phyloP scores from a whole-genome alignment of 441 rosid genomes.

The Geranium incanum region DNA sequence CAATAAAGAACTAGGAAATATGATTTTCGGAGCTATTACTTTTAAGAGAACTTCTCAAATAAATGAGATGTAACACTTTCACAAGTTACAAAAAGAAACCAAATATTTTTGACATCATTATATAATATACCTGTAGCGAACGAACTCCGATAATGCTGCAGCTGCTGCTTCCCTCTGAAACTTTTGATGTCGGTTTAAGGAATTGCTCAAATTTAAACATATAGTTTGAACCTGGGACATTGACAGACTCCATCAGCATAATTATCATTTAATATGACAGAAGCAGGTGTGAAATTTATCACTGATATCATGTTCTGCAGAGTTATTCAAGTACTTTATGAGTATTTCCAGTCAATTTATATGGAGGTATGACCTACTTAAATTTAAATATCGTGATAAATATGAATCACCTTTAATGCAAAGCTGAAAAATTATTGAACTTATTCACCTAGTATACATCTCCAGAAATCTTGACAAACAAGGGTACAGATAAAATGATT shows the following conservation, averaged over 20 bases:
- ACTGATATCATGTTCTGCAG: constrained; percentile 1
- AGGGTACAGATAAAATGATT: background rate
- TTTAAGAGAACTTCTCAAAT: constrained; percentile 2
- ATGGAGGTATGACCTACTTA: background rate
- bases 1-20: background rate
- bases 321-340: background rate
- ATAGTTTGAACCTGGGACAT: constrained; percentile 67
- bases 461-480: background rate
- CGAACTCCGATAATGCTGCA: constrained; percentile 93
- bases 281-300: background rate
- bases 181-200: constrained; percentile 62
- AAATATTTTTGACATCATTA: background rate
- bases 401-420: background rate
- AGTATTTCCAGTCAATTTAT: constrained; percentile 1
- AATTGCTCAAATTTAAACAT: constrained; percentile 69
- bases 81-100: constrained; percentile 8
- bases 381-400: background rate
- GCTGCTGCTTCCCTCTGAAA: constrained; percentile 97
- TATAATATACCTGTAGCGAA: constrained; percentile 72
- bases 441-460: background rate
- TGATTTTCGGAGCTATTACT: background rate
- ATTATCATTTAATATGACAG: background rate
- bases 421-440: background rate
- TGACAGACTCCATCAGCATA: constrained; percentile 6
- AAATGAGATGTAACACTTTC: background rate